Evolutionary conservation across 164 flowering plant genomes (phyloP).

Genomic region (Taxillus chinensis): DNA sequence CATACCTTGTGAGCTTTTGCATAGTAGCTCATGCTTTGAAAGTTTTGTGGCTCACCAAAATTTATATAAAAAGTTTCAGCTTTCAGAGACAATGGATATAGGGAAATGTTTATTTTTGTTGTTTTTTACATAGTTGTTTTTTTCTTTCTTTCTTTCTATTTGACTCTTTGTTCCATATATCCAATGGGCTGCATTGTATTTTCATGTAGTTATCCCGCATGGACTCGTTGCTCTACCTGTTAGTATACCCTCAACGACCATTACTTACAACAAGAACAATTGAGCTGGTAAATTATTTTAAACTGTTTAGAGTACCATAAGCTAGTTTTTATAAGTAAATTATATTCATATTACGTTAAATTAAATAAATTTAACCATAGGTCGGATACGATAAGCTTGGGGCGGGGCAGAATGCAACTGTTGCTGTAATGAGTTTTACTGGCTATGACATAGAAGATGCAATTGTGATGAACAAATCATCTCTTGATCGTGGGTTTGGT

Average conservation of each 20-base stretch:
- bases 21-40: no score
- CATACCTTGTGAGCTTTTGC: no score
- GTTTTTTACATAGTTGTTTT: no score
- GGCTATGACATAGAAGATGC: constrained; percentile 99
- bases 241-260: constrained; percentile 97
- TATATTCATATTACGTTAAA: neutral
- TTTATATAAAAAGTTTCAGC: no score
- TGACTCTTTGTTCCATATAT: no score
- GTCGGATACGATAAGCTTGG: constrained; percentile 92
- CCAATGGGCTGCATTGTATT: no score
- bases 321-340: neutral
- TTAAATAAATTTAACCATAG: constrained; percentile 26
- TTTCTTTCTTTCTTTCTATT: no score
- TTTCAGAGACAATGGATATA: no score
- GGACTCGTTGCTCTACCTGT: constrained; percentile 78
- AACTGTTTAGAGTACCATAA: neutral
- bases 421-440: constrained; percentile 98
- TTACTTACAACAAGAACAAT: constrained; percentile 86
- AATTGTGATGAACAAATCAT: constrained; percentile 95
- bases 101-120: no score
- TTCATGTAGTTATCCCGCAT: constrained; percentile 54
- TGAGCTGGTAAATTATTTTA: constrained; percentile 60
- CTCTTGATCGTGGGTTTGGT: constrained; percentile 97
- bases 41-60: no score
- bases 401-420: constrained; percentile 98